A percentile compares a stretch with the other conserved stretches of the same genome.
These are phyloP conservation scores for Pyrenula massariospora DNA, from an alignment of 495 filamentous ascomycete genomes.

Conservation along the genomic window DNA sequence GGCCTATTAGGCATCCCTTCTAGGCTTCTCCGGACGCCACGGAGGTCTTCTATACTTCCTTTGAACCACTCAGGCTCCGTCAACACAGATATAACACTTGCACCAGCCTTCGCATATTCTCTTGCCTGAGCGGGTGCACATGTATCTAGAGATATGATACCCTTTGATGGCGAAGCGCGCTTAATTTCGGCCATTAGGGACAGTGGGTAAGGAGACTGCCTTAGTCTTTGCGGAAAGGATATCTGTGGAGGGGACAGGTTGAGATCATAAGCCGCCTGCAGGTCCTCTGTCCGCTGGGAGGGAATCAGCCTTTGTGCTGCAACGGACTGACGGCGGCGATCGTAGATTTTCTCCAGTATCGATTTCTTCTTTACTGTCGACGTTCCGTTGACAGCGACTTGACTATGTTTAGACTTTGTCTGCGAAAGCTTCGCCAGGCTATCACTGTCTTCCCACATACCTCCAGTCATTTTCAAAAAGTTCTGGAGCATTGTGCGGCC, in stretches of 20 bases:
- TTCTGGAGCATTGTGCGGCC: conserved; percentile 85
- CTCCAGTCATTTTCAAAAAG: conserved; percentile 74
- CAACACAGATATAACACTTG: conserved; percentile 91
- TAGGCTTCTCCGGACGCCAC: conserved; percentile 75
- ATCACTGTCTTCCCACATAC: conserved; percentile 75
- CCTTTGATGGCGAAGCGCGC: conserved; percentile 91
- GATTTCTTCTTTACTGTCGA: conserved; percentile 51
- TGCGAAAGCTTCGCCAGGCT: background rate
- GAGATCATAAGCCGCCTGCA: conserved; percentile 79
- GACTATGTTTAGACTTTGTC: background rate
- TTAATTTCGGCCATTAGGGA: conserved; percentile 97
- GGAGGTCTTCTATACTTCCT: conserved; percentile 87
- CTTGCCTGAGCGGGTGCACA: conserved; percentile 85
- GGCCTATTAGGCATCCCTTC: conserved; percentile 85
- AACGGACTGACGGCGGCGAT: conserved; percentile 65
- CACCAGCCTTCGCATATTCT: conserved; percentile 85
- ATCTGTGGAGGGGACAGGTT: conserved; percentile 79
- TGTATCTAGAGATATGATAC: conserved; percentile 75
- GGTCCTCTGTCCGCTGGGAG: conserved; percentile 68
- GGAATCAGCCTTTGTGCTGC: conserved; percentile 76
- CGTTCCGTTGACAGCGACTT: conserved; percentile 5
- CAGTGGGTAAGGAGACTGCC: conserved; percentile 67
- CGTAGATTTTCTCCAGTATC: conserved; percentile 88
- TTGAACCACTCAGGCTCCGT: conserved; percentile 99
- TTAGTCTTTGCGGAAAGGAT: conserved; percentile 66